These are phyloP conservation scores for Zymoseptoria brevis DNA, from an alignment of 2,329 filamentous ascomycete species.

Conservation along the genomic window DNA sequence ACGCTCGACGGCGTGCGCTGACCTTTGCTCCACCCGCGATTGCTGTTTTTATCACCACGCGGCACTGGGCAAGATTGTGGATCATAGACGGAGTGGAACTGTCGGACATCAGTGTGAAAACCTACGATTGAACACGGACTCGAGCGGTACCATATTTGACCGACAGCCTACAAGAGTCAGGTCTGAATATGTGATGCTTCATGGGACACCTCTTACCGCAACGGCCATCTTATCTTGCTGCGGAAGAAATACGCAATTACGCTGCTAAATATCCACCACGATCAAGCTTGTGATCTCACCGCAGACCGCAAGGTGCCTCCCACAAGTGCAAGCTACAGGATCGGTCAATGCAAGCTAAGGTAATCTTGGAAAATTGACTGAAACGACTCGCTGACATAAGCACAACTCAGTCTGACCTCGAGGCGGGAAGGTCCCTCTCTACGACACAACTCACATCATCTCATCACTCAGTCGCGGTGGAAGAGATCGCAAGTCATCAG, in stretches of 20 bases:
- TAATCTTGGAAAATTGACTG: not conserved
- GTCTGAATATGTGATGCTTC: not conserved
- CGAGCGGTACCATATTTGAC: constrained; percentile 62
- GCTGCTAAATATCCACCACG: not conserved
- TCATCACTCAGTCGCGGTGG: no score
- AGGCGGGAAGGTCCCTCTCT: not conserved
- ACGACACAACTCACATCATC: no score
- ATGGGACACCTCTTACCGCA: not conserved
- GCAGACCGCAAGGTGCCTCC: not conserved
- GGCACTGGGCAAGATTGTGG: constrained; percentile 74
- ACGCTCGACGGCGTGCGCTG: not conserved
- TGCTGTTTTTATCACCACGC: constrained; percentile 62
- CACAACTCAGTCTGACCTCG: not conserved
- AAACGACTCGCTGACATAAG: not conserved
- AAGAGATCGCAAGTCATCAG: no score
- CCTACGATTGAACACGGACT: not conserved
- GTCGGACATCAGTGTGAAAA: not conserved
- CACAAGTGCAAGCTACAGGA: not conserved
- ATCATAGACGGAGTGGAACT: constrained; percentile 65
- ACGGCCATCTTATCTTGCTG: not conserved
- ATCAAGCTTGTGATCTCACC: not conserved
- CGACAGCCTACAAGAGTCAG: constrained; percentile 61
- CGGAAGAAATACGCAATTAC: not conserved
- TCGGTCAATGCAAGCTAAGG: not conserved
- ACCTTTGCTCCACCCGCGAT: constrained; percentile 71